These are phyloP conservation scores for Trichosporon asahii DNA, from an alignment of 1,284 basidiomycete species.

Conservation along the genomic window DNA sequence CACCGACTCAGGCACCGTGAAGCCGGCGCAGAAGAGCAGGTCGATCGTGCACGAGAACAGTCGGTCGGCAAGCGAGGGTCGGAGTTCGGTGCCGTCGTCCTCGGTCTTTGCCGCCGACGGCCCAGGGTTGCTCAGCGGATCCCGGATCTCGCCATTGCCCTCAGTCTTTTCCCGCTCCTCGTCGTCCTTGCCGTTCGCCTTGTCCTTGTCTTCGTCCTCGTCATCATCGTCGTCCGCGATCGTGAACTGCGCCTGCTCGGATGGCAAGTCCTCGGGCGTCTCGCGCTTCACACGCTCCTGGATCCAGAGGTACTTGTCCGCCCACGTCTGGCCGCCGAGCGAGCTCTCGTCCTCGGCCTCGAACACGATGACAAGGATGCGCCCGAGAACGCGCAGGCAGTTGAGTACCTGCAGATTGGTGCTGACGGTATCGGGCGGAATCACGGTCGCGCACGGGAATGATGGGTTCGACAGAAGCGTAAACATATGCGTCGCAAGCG, in stretches of 20 bases:
- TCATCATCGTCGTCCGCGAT: conserved; percentile 60
- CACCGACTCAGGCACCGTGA: conserved; percentile 74
- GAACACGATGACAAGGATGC: conserved; percentile 81
- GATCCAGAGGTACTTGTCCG: conserved; percentile 20
- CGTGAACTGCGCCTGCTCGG: conserved; percentile 61
- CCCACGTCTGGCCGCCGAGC: conserved; percentile 17
- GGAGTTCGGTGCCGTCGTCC: conserved; percentile 45
- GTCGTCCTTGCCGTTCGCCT: conserved; percentile 35
- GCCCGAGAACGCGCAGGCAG: conserved; percentile 76
- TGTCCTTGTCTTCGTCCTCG: conserved; percentile 29
- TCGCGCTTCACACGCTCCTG: conserved; percentile 12
- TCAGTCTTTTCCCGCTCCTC: conserved; percentile 15
- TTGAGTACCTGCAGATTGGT: conserved; percentile 80
- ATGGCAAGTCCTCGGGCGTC: not conserved
- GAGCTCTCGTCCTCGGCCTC: conserved; percentile 63
- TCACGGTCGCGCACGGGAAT: conserved; percentile 60
- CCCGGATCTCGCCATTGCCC: conserved; percentile 58
- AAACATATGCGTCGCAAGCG: conserved; percentile 71
- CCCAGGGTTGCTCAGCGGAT: conserved; percentile 35
- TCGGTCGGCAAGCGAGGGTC: conserved; percentile 72
- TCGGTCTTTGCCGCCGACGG: conserved; percentile 14
- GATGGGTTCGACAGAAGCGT: conserved; percentile 74
- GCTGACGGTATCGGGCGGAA: conserved; percentile 52
- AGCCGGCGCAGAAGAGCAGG: conserved; percentile 84
- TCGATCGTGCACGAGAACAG: conserved; percentile 75